Base-by-base conservation (phyloP, 2,329 filamentous ascomycete genomes). In the Cadophora sp. region DNA sequence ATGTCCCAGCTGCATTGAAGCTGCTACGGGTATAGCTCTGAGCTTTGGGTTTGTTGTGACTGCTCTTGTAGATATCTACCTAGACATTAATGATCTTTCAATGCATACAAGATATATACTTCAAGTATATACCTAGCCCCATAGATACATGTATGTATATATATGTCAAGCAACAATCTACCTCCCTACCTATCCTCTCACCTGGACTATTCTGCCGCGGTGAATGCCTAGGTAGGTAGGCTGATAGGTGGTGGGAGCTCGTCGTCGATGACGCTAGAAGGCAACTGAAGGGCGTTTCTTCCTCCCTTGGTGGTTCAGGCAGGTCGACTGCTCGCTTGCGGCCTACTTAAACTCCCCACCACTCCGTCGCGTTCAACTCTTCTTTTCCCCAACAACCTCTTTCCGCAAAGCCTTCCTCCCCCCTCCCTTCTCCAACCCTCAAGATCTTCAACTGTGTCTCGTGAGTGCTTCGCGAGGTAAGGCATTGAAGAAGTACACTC, bases 401-500 rank as follows among this genome's bases (percentile, higher is more conserved):
- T 60, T 59, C 58, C 41, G 13, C 55, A 41, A 48, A 16, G n/a
- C n/a, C 45, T 48, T 48, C n/a, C n/a, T 22, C 43, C n/a, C n/a
- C 30, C 36, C 18, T 16, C 45, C 36, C 8, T 24, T 1, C 45
- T 20, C n/a, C 16, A 4, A 50, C 47, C 20, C 13, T 51, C 22
- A 59, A 67, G 11, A 59, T 62, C 64, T 66, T 70, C 59, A 61
- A 22, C n/a, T 16, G 24, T 30, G 43, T 48, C 66, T 68, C 62
- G 70, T 71, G 67, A 66, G 43, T 67, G 67, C 45, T 68, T 71
- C 68, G 67, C 64, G 64, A 71, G 63, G 60, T 66, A 51, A 24
- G 39, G 47, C 22, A 53, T 62, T 63, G 63, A 65, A 65, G 59
- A 60, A 27, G 43, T 24, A 62, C 36, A 50, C 18, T 59, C n/a